Evolutionary conservation across 73 alveolate genomes (phyloP), one percentile per base, ranked within the genome.

Genomic region (Breviolum minutum): DNA sequence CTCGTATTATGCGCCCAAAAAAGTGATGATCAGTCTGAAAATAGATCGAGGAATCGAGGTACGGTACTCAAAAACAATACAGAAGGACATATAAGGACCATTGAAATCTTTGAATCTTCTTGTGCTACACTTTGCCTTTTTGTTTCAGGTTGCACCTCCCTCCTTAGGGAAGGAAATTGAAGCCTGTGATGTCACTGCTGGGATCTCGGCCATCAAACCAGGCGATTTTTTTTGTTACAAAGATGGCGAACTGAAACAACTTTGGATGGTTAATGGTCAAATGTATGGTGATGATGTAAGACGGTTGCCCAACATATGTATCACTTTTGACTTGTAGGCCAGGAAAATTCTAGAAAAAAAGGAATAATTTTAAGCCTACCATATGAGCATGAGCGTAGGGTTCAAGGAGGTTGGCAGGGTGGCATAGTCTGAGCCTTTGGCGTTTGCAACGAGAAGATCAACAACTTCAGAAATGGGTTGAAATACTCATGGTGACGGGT

Each of bases 121-220:
- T 76, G 20, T 76, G 13, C 81, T 20, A 22, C 48, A 20, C 81
- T 11, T 8, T 20, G 12, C 0, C 12, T 76, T 13, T 24, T 13
- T 7, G 4, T 8, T 12, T 83, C 30, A 91, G 97, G 97, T 91
- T 4, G 97, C 97, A 10, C 89, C 97, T 10, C 79, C 97, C 0
- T 71, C 89, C 64, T 24, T 48, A 74, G 97, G 97, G 40, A 91
- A 91, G 40, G 97, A 91, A 76, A 70, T 91, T 76, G 97, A 91
- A n/a, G 97, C 88, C 48, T 91, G 97, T 26, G 76, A 91, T 6
- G 87, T 91, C 27, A 91, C 97, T 63, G 97, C 97, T 2, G 97
- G 97, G 63, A 73, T 91, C 30, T 82, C 97, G 29, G 60, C 66
- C 88, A 91, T 81, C 90, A 81, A 91, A 82, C 88, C 87, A 71